phyloP scores from a whole-genome alignment of 495 filamentous ascomycete species.

The Aspergillus indologenus region DNA sequence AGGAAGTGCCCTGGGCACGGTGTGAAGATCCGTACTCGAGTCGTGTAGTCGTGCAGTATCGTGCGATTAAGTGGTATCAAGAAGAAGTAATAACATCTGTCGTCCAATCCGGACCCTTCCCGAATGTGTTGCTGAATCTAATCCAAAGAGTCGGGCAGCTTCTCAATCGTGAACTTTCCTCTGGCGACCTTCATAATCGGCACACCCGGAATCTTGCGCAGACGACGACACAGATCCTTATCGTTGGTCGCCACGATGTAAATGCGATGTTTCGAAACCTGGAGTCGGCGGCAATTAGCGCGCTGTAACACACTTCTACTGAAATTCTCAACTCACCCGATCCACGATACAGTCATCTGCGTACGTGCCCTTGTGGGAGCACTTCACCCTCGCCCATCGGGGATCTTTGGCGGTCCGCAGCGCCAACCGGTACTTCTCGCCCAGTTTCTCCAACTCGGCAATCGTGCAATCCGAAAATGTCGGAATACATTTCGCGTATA shows the following conservation, averaged over 20 bases:
- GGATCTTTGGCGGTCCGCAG: constrained; percentile 90
- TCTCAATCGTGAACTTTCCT: constrained; percentile 90
- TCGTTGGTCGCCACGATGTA: constrained; percentile 94
- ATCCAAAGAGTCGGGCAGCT: constrained; percentile 74
- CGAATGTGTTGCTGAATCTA: constrained; percentile 22
- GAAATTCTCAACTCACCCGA: constrained; percentile 57
- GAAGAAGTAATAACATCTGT: neutral
- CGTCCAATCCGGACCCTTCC: neutral
- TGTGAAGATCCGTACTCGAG: neutral
- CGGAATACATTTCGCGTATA: constrained; percentile 53
- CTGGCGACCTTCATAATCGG: constrained; percentile 68
- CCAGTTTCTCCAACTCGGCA: constrained; percentile 88
- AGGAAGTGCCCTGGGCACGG: neutral
- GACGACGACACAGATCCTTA: constrained; percentile 67
- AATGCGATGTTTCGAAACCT: constrained; percentile 62
- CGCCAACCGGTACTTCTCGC: constrained; percentile 83
- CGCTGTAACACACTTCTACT: neutral
- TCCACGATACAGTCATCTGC: constrained; percentile 97
- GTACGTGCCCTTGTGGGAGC: constrained; percentile 87
- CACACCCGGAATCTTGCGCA: constrained; percentile 52
- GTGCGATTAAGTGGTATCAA: neutral
- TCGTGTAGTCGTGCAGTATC: neutral
- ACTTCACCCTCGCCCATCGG: constrained; percentile 77
- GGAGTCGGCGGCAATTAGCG: neutral
- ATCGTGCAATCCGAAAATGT: constrained; percentile 51